Evolutionary conservation across 1,284 basidiomycete species (phyloP).

Genomic region (Cutaneotrichosporon sp.): DNA sequence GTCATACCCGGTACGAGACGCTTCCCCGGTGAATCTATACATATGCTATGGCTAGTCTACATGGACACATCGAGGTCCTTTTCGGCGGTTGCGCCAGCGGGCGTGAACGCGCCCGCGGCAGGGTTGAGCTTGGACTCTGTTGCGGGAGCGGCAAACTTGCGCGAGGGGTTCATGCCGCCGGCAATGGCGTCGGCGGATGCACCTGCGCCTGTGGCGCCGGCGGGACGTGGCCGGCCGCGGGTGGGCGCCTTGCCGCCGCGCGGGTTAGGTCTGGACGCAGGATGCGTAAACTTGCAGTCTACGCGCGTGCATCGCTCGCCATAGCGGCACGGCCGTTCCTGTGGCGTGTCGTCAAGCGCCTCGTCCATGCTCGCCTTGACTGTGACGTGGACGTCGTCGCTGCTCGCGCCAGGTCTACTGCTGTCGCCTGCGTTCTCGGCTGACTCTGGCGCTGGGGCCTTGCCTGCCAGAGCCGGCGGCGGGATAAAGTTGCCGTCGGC

Average conservation of each 20-base stretch:
- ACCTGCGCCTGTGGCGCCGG: too few species aligned
- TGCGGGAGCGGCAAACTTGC: constrained; percentile 26
- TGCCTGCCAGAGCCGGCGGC: constrained; percentile 40
- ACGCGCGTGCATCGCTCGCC: constrained; percentile 42
- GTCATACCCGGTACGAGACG: neutral
- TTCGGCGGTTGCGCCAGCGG: constrained; percentile 7
- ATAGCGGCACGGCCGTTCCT: constrained; percentile 33
- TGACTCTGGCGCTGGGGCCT: neutral
- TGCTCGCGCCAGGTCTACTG: neutral
- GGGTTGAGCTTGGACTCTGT: constrained; percentile 25
- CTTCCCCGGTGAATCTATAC: too few species aligned
- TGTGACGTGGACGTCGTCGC: constrained; percentile 29
- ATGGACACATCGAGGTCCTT: constrained; percentile 22
- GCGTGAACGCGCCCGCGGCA: constrained; percentile 33
- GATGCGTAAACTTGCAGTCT: constrained; percentile 40
- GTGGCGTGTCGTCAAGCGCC: constrained; percentile 26
- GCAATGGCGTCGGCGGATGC: constrained; percentile 1
- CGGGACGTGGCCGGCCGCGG: constrained; percentile 1
- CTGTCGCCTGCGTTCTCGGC: neutral
- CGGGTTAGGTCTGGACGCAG: constrained; percentile 26
- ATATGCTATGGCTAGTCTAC: constrained; percentile 3
- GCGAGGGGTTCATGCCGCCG: constrained; percentile 28
- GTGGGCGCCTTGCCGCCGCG: constrained; percentile 7
- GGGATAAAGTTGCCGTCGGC: constrained; percentile 45
- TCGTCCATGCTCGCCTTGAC: constrained; percentile 14